Evolutionary conservation across 2,329 filamentous ascomycete genomes (phyloP), one percentile per base, ranked within the genome.

Genomic region (Monilinia polystroma): DNA sequence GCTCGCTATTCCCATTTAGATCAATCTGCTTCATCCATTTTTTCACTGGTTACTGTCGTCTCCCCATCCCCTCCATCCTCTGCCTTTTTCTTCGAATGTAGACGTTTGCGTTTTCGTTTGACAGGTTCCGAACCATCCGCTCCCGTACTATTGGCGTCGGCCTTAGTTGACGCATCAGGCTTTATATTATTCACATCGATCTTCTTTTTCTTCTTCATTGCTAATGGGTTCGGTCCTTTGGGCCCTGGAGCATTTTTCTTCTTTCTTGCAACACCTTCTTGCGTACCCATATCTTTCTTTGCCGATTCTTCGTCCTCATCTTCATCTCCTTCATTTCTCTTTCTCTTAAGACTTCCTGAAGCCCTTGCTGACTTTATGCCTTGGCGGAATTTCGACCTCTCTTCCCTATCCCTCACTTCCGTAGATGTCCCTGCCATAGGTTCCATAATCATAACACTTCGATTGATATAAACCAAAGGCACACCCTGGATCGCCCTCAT

Each of bases 361-460:
- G 83, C 84, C 51, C 73, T 75, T 5, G 83, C 84, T 58, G 73
- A 74, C 77, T 85, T 89, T 71, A 93, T 79, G 57, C 90, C 91
- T 23, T 85, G 83, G 70, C 87, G 84, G 74, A 93, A 91, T 79
- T 96, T 96, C 66, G 82, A 83, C 73, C 83, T 85, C 81, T 95
- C 92, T 69, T 91, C 90, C 68, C 81, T 81, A 63, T 88, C 84
- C 68, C 89, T 84, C 57, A 86, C 82, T 67, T 85, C 82, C 51
- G 84, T 84, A 20, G 88, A 90, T 64, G 84, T 83, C 51, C 82
- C 84, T 23, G 90, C 88, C 89, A 95, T 92, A 18, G 90, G 90
- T 77, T 88, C 87, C 81, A 91, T 83, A 66, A 90, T 87, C 86
- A 94, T 91, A 64, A 96, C 90, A 69, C 88, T 91, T 66, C 90